Base-by-base conservation (phyloP, 352 stramenopile species). In the Globisporangium splendens region DNA sequence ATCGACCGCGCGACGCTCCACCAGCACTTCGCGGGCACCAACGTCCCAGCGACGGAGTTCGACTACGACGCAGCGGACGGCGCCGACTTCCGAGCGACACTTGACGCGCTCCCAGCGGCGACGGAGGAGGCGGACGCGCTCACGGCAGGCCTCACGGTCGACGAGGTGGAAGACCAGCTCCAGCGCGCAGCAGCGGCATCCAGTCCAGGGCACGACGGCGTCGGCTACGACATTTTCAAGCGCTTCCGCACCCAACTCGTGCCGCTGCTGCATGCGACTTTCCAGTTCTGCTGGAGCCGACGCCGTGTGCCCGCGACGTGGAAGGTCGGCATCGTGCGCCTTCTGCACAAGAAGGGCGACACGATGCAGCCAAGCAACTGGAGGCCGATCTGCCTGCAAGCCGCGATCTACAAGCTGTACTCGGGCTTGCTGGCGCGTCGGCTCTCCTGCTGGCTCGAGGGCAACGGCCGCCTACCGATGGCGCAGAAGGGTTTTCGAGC, bases 321-420 rank as follows among this genome's bases (percentile, higher is more conserved):
- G 60, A 69, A 70, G 51, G 20, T 74, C 0, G 61, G 63, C 1
- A 13, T 55, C 0, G 55, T 69, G 3, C 41, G 50, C 8, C 46
- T 78, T 0, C 17, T 73, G 3, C 22, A 65, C 56, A 78, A 78
- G 61, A 71, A 73, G 24, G 67, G 64, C 3, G 12, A 47, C 6
- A 24, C 0, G 56, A 21, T 8, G 18, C 0, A 74, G 24, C 24
- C 24, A 31, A 31, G 5, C 24, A 31, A 73, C 51, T 70, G 67
- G 57, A 31, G 69, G 13, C 61, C 66, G 12, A 75, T 75, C 53
- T 73, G 61, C 24, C 44, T 79, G 3, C 70, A 79, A 52, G 56
- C 54, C 20, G 53, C 57, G 4, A 50, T 74, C 12, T 79, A 70
- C 70, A 79, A 79, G 59, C 8, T 73, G 8, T 75, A 70, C 54